Percentiles rank a stretch among this genome's conserved stretches.
Evolutionary conservation across 2,329 filamentous ascomycete species (phyloP).

Genomic region (Sclerotinia trifoliorum): DNA sequence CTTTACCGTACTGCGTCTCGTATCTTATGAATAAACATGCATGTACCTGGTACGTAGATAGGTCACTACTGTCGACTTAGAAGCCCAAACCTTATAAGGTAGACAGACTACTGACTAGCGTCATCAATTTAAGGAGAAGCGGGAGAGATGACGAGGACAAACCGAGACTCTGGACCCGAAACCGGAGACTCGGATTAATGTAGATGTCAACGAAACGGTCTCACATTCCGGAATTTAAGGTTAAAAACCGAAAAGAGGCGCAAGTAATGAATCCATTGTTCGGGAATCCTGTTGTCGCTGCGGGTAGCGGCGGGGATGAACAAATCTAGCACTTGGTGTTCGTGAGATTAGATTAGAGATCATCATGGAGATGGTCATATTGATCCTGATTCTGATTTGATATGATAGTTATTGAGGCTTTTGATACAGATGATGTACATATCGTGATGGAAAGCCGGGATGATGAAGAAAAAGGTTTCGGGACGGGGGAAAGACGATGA

Average conservation of each 20-base stretch:
- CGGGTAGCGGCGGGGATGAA: background rate
- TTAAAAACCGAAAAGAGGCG: background rate
- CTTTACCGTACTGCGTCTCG: background rate
- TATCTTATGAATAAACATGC: background rate
- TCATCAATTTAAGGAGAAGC: background rate
- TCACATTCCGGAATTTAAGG: background rate
- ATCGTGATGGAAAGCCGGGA: background rate
- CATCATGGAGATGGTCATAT: background rate
- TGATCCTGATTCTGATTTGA: background rate
- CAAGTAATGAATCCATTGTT: background rate
- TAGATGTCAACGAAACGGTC: slow-evolving; percentile 8
- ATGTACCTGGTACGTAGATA: background rate
- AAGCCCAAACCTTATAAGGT: background rate
- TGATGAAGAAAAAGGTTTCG: slow-evolving; percentile 8
- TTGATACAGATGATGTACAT: slow-evolving; percentile 10
- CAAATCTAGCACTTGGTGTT: background rate
- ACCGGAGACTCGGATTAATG: slow-evolving; percentile 16
- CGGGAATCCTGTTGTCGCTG: background rate
- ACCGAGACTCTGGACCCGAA: slow-evolving; percentile 13
- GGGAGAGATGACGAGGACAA: background rate
- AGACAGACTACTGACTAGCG: background rate
- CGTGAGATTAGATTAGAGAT: slow-evolving; percentile 6
- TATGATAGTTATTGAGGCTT: background rate
- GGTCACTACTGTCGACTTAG: background rate
- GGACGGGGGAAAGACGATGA: background rate